Conservation (phyloP, 352 stramenopile genomes). For the Phytophthora tentaculata region DNA sequence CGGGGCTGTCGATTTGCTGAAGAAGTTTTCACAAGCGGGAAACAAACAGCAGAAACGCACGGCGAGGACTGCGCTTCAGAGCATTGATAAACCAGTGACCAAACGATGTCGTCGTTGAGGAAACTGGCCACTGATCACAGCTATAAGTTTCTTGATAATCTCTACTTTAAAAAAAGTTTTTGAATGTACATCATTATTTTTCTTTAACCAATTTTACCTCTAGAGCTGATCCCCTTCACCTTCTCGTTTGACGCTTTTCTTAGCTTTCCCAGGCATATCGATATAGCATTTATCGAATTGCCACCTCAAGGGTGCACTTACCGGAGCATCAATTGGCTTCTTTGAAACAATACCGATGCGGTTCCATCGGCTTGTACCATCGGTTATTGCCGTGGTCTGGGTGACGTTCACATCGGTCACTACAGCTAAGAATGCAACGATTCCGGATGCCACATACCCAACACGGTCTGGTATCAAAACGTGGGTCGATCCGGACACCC, state of each 20-base stretch:
- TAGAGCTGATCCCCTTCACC: constrained; percentile 15
- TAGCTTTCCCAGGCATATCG: constrained; percentile 5
- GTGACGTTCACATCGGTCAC: background rate
- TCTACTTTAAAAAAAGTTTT: no score
- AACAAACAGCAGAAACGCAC: constrained; percentile 11
- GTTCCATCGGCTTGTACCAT: background rate
- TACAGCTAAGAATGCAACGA: constrained; percentile 17
- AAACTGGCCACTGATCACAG: background rate
- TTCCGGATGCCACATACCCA: constrained; percentile 10
- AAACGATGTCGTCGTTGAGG: constrained; percentile 5
- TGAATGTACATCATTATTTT: no score
- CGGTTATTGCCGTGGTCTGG: background rate
- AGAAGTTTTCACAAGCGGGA: constrained; percentile 2
- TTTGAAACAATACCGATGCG: no score
- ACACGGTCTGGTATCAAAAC: constrained; percentile 50
- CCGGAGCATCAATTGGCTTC: no score
- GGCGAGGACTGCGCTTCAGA: background rate
- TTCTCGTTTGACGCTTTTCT: constrained; percentile 25
- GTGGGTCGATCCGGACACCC: constrained; percentile 60
- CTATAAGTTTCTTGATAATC: background rate
- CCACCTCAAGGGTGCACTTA: background rate
- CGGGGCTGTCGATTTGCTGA: constrained; percentile 4
- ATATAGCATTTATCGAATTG: constrained; percentile 17
- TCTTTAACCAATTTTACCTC: background rate
- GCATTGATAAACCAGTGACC: background rate